Evolutionary conservation across 441 rosid species (phyloP).

Genomic region (Jatropha podagrica): DNA sequence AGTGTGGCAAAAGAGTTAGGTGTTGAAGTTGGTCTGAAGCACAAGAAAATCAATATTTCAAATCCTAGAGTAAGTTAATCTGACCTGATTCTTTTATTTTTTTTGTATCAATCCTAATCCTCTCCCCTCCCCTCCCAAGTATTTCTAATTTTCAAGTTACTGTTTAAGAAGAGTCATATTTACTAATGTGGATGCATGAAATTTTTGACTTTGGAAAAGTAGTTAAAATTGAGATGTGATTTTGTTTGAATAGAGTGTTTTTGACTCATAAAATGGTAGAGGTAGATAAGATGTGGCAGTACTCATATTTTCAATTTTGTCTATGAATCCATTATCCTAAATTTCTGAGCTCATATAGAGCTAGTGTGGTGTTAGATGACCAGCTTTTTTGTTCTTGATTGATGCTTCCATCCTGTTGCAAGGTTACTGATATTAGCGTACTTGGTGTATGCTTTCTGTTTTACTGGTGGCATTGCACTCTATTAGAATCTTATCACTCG

Average conservation of each 20-base stretch:
- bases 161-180: background rate
- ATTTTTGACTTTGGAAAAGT: background rate
- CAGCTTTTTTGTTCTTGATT: background rate
- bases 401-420: background rate
- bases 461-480: background rate
- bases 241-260: background rate
- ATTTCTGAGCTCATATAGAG: background rate
- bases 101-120: background rate
- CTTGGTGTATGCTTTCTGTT: background rate
- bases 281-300: background rate
- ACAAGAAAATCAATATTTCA: conserved; percentile 94
- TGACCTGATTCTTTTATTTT: background rate
- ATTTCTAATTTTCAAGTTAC: background rate
- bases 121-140: too few species aligned
- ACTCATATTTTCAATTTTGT: background rate
- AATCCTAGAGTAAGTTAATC: conserved; percentile 84
- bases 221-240: background rate
- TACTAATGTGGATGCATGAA: background rate
- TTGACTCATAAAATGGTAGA: background rate
- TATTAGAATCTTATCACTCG: background rate
- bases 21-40: conserved; percentile 74
- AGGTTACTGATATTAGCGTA: background rate
- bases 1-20: conserved; percentile 79
- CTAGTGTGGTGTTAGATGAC: background rate
- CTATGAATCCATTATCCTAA: background rate